Evolutionary conservation across 225 moss, liverwort and hornwort species (phyloP).

Genomic region (Anthoceros angustus): DNA sequence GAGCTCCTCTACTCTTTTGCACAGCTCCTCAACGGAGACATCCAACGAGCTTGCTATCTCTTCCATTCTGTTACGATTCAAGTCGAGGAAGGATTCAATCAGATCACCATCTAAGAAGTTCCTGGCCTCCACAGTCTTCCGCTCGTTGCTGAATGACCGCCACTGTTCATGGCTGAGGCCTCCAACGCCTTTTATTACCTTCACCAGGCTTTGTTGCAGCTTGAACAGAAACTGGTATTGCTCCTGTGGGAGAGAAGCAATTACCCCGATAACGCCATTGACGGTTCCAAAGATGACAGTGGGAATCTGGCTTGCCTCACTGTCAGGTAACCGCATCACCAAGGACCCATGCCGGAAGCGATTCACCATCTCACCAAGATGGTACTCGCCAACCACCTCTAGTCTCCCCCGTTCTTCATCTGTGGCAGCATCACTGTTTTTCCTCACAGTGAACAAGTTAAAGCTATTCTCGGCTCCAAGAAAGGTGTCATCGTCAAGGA

Average conservation of each 20-base stretch:
- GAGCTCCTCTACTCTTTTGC: conserved; percentile 90
- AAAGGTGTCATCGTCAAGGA: conserved; percentile 91
- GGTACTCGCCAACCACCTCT: conserved; percentile 90
- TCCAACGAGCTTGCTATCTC: conserved; percentile 51
- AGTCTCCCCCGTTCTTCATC: conserved; percentile 89
- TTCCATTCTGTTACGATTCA: conserved; percentile 76
- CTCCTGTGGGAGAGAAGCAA: conserved; percentile 86
- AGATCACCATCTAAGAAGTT: conserved; percentile 91
- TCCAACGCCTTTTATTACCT: conserved; percentile 87
- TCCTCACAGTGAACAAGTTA: conserved; percentile 85
- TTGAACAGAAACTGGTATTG: conserved; percentile 63
- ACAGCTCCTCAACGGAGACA: conserved; percentile 76
- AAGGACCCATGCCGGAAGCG: conserved; percentile 90
- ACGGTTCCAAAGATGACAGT: conserved; percentile 92
- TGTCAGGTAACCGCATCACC: conserved; percentile 87
- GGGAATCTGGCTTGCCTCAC: conserved; percentile 80
- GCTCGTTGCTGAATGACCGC: conserved; percentile 84
- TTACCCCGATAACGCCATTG: conserved; percentile 91
- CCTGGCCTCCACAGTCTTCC: conserved; percentile 73
- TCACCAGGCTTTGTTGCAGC: conserved; percentile 75
- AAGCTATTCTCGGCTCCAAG: conserved; percentile 91
- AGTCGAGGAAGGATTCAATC: conserved; percentile 83
- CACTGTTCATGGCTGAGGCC: conserved; percentile 91
- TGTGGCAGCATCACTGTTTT: conserved; percentile 90
- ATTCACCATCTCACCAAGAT: conserved; percentile 93